Conservation (phyloP, 495 filamentous ascomycete species). For the Chaetomidium leptoderma region DNA sequence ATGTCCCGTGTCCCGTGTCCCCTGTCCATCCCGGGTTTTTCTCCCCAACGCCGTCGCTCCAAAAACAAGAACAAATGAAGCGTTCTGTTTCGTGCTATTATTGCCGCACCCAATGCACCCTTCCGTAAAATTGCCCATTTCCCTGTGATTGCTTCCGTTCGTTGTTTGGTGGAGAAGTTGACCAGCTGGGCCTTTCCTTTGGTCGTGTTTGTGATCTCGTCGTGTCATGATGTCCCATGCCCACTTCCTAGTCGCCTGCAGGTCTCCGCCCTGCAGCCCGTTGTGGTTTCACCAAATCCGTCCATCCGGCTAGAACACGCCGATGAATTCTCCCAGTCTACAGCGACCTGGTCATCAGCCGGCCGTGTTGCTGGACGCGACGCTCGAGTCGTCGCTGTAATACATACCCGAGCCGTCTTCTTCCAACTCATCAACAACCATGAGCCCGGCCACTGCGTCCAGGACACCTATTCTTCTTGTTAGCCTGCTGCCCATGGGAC, state of each 20-base stretch:
- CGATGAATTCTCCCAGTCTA: conserved; percentile 46
- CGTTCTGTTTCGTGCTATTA: not conserved
- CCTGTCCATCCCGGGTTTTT: not conserved
- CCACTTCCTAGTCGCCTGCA: not conserved
- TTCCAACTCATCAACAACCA: conserved; percentile 51
- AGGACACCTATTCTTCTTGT: conserved; percentile 36
- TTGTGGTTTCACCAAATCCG: conserved; percentile 35
- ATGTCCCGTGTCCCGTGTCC: no score
- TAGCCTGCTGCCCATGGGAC: conserved; percentile 9
- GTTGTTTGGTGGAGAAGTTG: not conserved
- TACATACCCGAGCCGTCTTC: conserved; percentile 55
- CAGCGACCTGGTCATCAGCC: conserved; percentile 26
- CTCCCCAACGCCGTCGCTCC: not conserved
- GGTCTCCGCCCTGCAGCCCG: conserved; percentile 26
- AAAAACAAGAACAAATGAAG: not conserved
- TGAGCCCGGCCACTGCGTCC: conserved; percentile 38
- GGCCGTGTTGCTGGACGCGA: conserved; percentile 40
- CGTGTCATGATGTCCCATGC: conserved; percentile 1
- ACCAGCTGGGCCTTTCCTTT: not conserved
- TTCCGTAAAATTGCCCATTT: not conserved
- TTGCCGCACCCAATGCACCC: not conserved
- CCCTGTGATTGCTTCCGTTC: no score
- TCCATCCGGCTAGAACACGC: conserved; percentile 40
- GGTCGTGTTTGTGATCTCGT: not conserved
- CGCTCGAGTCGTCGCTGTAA: conserved; percentile 39